A percentile compares a stretch with the other conserved stretches of the same genome.
Conservation (phyloP, 352 stramenopile genomes). For the Paralagenidium karlingii region DNA sequence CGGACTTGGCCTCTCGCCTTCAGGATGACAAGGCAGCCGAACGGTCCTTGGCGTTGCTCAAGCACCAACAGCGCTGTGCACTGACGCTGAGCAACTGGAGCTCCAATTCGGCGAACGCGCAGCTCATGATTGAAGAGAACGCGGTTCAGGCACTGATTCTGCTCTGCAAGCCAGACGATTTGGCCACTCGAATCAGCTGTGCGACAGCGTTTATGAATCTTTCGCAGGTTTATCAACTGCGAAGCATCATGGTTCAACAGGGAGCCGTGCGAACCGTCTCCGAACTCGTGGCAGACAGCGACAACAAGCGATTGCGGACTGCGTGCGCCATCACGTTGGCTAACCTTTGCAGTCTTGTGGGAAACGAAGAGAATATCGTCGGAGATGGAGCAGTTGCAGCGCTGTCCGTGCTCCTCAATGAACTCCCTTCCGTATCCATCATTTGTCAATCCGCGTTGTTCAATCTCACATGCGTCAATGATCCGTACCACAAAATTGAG, state of each 20-base stretch:
- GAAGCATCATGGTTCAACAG: constrained; percentile 46
- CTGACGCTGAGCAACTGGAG: constrained; percentile 84
- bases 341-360: constrained; percentile 75
- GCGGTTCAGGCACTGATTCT: constrained; percentile 74
- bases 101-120: constrained; percentile 70
- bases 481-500: constrained; percentile 83
- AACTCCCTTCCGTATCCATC: constrained; percentile 42
- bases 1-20: not conserved
- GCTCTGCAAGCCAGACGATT: constrained; percentile 56
- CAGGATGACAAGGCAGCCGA: not conserved
- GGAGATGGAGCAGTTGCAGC: constrained; percentile 71
- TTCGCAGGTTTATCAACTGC: constrained; percentile 48
- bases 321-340: constrained; percentile 79
- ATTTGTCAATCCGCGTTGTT: constrained; percentile 72
- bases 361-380: constrained; percentile 60
- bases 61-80: constrained; percentile 52
- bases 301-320: constrained; percentile 48
- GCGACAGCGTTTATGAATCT: constrained; percentile 82
- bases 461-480: constrained; percentile 80
- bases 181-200: constrained; percentile 25
- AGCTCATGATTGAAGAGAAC: constrained; percentile 80
- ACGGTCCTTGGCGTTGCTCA: constrained; percentile 10
- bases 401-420: constrained; percentile 70
- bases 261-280: constrained; percentile 60
- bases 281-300: constrained; percentile 49